Evolutionary conservation across 257 asterid species (phyloP), one percentile per base, ranked within the genome.

Genomic region (Lithospermum erythrorhizon): DNA sequence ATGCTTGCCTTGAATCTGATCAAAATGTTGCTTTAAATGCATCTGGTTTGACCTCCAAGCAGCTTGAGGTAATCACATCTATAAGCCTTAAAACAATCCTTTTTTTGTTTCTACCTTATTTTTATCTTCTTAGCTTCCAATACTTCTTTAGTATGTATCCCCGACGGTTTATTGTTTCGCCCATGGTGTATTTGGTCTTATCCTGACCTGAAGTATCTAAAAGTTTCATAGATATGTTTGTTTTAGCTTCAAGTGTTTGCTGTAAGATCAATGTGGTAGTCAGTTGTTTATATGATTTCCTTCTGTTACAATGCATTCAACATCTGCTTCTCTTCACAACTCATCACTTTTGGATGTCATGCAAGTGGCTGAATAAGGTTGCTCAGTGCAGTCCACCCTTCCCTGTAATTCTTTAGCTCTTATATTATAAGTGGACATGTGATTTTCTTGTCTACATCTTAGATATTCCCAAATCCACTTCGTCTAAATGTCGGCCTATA

Each of bases 41-140:
- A 68, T 78, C 76, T 69, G 98, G 96, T 71, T 72, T 88, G 61
- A 84, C 98, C 61, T 67, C 74, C 72, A 72, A 74, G 67, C 96
- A 91, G 68, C 86, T 86, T 41, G 75, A 69, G 94, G 96, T 90
- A 76, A 60, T 67, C 74, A 37, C 35, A 21, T 19, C 41, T 24
- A 27, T 55, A 53, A 3, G 9, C 57, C 60, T 56, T 17, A 56
- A n/a, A 2, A 27, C 30, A 17, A 47, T 54, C 48, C 13, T 37
- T 60, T 63, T 24, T 41, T 25, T 64, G 6, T 47, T 17, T 57
- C 0, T 62, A 23, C 49, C 3, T 3, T 41, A 41, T 41, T 41
- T 41, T 41, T 0, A 41, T 32, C 18, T 14, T 9, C 49, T 41
- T 41, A 41, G 48, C 16, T 37, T 37, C 0, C 3, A 0, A 37